Base-by-base conservation (phyloP, 768 basidiomycete genomes). In the Termitomyces sp. region DNA sequence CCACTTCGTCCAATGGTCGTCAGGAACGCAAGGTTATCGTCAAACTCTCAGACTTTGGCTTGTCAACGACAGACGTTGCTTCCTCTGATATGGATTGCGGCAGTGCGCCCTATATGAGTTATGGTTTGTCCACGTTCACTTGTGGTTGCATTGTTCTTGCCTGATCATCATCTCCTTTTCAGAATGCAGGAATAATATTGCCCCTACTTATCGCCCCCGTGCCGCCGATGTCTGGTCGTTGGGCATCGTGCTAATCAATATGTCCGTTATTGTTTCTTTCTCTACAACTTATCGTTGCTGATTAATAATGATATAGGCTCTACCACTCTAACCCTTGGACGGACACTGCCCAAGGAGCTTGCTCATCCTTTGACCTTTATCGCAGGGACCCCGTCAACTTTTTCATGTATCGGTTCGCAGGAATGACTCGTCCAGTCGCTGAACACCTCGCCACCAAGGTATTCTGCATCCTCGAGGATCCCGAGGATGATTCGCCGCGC, bases 281-380 rank as follows among this genome's bases (percentile, higher is more conserved):
- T 54, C 6, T 57, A 42, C 47, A 54, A 48, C 55, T 48, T 34
- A 4, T 44, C 27, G 37, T 24, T 49, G 49, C 52, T 63, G 51
- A 58, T 59, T 15, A 30, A 3, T 6, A 51, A 45, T 27, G 4
- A 37, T 11, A 51, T 66, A 92, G 91, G 91, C 80, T 98, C 70
- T 99, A 98, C 76, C 97, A 99, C 74, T 91, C 82, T 75, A 98
- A 98, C 73, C 96, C 96, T 30, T 99, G 97, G 97, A 91, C 91
- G 47, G 96, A 98, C 70, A 96, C 96, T 1, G 82, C 87, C 34
- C 81, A 88, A 62, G 91, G 88, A 65, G 84, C 82, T 62, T 90
- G 90, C 71, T 75, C 83, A 37, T 92, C 93, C 48, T 99, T 98
- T 72, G 83, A 85, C 64, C 77, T 84, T 24, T 98, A 87, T 76